phyloP scores from a whole-genome alignment of 129 eudicot species.

The Flaveria bidentis region DNA sequence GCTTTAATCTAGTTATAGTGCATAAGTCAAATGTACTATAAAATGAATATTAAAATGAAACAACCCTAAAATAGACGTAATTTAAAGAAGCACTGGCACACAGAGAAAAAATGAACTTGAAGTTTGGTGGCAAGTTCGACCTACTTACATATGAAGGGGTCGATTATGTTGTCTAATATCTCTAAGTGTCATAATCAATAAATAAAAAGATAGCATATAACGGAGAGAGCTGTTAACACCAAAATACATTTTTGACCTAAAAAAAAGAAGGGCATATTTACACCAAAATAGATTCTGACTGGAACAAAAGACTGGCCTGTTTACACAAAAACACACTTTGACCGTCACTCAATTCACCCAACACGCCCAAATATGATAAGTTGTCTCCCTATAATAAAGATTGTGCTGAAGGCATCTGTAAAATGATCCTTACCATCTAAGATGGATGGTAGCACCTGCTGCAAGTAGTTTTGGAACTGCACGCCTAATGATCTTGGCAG shows the following conservation, averaged over 20 bases:
- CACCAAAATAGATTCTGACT: background rate
- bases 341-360: background rate
- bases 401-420: background rate
- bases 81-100: background rate
- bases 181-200: background rate
- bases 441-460: constrained; percentile 90
- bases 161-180: background rate
- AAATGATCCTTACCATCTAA: constrained; percentile 63
- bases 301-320: background rate
- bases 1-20: background rate
- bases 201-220: background rate
- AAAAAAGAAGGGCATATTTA: background rate
- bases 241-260: no score
- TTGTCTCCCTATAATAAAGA: background rate
- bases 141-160: background rate
- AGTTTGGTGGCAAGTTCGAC: background rate
- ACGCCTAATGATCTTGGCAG: constrained; percentile 92
- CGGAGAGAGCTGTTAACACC: background rate
- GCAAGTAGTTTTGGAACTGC: constrained; percentile 93
- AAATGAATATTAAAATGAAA: background rate
- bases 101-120: background rate
- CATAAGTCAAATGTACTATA: background rate
- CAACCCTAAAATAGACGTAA: background rate
- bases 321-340: background rate
- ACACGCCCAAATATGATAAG: background rate